These are phyloP conservation scores for Dothideomycetidae sp. DNA, from an alignment of 2,329 filamentous ascomycete genomes.

Conservation along the genomic window DNA sequence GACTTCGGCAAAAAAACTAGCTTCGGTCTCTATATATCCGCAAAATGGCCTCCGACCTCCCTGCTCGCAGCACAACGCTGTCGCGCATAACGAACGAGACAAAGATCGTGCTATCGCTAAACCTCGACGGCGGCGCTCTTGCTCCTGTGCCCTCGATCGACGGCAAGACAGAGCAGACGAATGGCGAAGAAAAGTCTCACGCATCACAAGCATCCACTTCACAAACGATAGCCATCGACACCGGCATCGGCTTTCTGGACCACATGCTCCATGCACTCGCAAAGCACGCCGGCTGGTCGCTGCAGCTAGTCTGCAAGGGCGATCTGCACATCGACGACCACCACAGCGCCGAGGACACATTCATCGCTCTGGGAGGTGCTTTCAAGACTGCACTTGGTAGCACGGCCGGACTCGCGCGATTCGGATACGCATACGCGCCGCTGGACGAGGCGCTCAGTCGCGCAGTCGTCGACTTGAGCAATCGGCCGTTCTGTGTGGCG, in stretches of 20 bases:
- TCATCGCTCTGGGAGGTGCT: constrained; percentile 71
- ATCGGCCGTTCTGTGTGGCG: constrained; percentile 73
- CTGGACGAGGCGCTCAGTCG: constrained; percentile 90
- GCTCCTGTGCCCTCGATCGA: constrained; percentile 15
- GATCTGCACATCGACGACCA: constrained; percentile 97
- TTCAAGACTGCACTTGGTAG: constrained; percentile 69
- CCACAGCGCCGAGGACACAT: constrained; percentile 93
- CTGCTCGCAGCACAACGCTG: constrained; percentile 56
- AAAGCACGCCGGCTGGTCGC: constrained; percentile 90
- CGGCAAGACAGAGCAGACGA: constrained; percentile 44
- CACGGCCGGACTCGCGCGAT: constrained; percentile 70
- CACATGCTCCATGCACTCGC: constrained; percentile 97
- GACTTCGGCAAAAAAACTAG: no score
- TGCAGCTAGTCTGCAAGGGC: constrained; percentile 68
- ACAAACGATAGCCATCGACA: constrained; percentile 77
- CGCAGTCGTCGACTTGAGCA: constrained; percentile 88
- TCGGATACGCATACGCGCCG: constrained; percentile 82
- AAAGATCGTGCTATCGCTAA: constrained; percentile 84
- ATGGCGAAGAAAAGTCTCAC: constrained; percentile 42
- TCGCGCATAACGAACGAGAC: constrained; percentile 95
- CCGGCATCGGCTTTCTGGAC: constrained; percentile 93
- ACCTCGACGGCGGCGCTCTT: constrained; percentile 72
- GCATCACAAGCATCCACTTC: constrained; percentile 72
- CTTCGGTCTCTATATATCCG: no score
- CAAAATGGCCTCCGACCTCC: constrained; percentile 3